Base-by-base conservation (phyloP, 352 stramenopile species). In the Phytophthora pistaciae region DNA sequence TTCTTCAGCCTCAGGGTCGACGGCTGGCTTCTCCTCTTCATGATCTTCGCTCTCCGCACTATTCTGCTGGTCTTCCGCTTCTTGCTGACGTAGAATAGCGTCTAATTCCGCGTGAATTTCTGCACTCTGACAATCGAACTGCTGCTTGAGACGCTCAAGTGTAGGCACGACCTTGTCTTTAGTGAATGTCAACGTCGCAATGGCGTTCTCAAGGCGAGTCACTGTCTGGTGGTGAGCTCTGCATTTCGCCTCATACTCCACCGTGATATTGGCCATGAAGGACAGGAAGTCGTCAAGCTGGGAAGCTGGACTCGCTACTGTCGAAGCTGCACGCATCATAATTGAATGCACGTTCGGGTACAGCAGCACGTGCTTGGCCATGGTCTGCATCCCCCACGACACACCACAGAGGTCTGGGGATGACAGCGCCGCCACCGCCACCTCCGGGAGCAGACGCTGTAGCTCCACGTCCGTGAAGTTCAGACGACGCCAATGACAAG, bases 241-340 rank as follows among this genome's bases (percentile, higher is more conserved):
- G 3, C 64, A 11, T 23, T 44, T 66, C 3, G 21, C 11, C 5
- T 11, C 40, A 58, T 68, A 77, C 23, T 31, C 46, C n/a, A 61
- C 38, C 0, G 52, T 42, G 6, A 69, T 18, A 36, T 81, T 78
- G 0, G 60, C 18, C 42, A 76, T 60, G 9, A 81, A 81, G 5
- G 74, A 78, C 8, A 79, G 18, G 6, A 72, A 71, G 38, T 71
- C 77, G 23, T 71, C 38, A 11, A 79, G 25, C 21, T 77, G 65
- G 33, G 65, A 66, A 6, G 20, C 4, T 58, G 66, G 49, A n/a
- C 63, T 57, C 11, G 21, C 31, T 18, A 14, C 3, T 20, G n/a
- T 21, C 9, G 23, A 25, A 36, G 33, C 52, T 14, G 23, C 8
- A 6, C 16, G 23, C 55, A 71, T 66, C 65, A 74, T 27, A 1